Evolutionary conservation across 495 filamentous ascomycete genomes (phyloP).

Genomic region (Sordaria brevicollis): DNA sequence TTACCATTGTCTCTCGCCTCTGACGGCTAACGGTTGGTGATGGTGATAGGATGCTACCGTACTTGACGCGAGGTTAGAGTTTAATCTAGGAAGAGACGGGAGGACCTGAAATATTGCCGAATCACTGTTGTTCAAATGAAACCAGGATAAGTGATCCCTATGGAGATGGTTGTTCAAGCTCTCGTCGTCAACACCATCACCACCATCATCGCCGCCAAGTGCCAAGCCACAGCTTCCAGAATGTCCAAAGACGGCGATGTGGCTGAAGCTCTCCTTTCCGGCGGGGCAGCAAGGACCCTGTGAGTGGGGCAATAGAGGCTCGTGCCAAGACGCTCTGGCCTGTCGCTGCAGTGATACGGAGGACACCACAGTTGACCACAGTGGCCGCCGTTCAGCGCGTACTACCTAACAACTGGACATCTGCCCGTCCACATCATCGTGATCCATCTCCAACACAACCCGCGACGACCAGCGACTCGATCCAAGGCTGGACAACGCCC

Average conservation of each 20-base stretch:
- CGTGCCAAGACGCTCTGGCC: not conserved
- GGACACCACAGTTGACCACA: not conserved
- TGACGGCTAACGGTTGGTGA: not conserved
- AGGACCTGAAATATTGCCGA: not conserved
- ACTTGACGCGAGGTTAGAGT: not conserved
- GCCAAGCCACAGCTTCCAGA: not conserved
- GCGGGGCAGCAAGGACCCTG: not conserved
- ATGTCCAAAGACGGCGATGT: constrained; percentile 1
- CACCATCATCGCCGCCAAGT: not conserved
- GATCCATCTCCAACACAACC: not conserved
- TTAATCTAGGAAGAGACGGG: not conserved
- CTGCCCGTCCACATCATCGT: not conserved
- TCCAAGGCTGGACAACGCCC: not conserved
- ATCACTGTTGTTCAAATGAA: not conserved
- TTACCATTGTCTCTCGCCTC: not conserved
- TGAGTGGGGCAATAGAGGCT: not conserved
- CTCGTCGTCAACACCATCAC: not conserved
- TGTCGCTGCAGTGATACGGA: not conserved
- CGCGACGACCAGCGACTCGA: not conserved
- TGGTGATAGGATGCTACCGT: not conserved
- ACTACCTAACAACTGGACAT: not conserved
- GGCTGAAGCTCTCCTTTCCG: constrained; percentile 11
- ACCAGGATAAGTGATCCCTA: not conserved
- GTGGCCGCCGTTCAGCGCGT: not conserved
- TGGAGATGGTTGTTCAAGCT: not conserved